These are phyloP conservation scores for Podaxis sp. DNA, from an alignment of 768 basidiomycete species.

Conservation along the genomic window DNA sequence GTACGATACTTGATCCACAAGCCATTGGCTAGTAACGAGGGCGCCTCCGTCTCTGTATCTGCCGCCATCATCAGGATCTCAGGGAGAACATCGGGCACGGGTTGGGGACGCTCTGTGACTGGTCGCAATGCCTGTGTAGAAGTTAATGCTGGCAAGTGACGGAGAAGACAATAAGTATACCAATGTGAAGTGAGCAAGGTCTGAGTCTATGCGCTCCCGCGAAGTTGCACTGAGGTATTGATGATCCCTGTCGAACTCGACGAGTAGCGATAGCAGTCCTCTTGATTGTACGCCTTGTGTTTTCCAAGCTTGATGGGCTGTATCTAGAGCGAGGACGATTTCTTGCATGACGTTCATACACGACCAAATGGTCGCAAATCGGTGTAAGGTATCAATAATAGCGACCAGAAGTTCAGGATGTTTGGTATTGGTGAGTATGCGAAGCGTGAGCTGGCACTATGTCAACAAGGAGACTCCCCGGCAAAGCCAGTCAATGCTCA, in stretches of 20 bases:
- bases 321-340: constrained; percentile 59
- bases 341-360: constrained; percentile 63
- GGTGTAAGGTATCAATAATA: constrained; percentile 70
- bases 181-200: constrained; percentile 59
- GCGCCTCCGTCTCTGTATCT: constrained; percentile 56
- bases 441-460: constrained; percentile 45
- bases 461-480: constrained; percentile 10
- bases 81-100: constrained; percentile 48
- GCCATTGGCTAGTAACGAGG: constrained; percentile 68
- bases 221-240: constrained; percentile 48
- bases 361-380: constrained; percentile 72
- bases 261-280: constrained; percentile 56
- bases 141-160: neutral
- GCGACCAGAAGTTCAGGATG: constrained; percentile 53
- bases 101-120: constrained; percentile 33
- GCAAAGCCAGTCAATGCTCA: constrained; percentile 27
- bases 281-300: constrained; percentile 64
- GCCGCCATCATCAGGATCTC: constrained; percentile 69
- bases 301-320: constrained; percentile 63
- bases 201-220: constrained; percentile 58
- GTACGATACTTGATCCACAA: constrained; percentile 84
- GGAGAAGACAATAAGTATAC: constrained; percentile 35
- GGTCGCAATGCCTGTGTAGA: constrained; percentile 47
- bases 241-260: constrained; percentile 61
- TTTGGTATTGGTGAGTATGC: constrained; percentile 50